Percentiles rank a stretch among this genome's conserved stretches.
These are phyloP conservation scores for Kuraishia borneana DNA, from an alignment of 805 yeast genomes.

Conservation along the genomic window DNA sequence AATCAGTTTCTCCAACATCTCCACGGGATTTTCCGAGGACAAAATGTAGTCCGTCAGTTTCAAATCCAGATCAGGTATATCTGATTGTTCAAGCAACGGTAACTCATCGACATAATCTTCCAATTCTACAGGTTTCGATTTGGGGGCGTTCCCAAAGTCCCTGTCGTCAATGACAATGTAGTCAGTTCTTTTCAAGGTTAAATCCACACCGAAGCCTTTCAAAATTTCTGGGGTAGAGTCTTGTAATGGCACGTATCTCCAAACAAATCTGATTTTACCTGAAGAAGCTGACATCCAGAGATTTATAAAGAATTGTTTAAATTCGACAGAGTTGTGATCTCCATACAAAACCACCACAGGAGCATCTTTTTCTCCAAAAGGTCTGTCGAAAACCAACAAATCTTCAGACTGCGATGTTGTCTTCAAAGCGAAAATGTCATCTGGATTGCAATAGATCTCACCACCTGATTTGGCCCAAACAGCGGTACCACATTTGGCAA, in stretches of 20 bases:
- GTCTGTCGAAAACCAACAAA: slow-evolving; percentile 43
- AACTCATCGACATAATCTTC: slow-evolving; percentile 16
- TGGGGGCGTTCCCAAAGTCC: slow-evolving; percentile 12
- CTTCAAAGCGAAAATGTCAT: slow-evolving; percentile 72
- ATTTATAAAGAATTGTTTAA: slow-evolving; percentile 45
- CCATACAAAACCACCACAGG: slow-evolving; percentile 65
- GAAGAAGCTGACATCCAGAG: slow-evolving; percentile 45
- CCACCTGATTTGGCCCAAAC: slow-evolving; percentile 46
- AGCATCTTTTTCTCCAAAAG: slow-evolving; percentile 40
- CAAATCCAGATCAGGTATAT: slow-evolving; percentile 25
- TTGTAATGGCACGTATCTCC: slow-evolving; percentile 53
- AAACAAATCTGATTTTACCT: slow-evolving; percentile 61
- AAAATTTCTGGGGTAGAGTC: slow-evolving; percentile 18
- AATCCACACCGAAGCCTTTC: slow-evolving; percentile 57
- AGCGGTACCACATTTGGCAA: slow-evolving; percentile 10
- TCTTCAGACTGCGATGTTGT: slow-evolving; percentile 23
- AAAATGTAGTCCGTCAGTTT: slow-evolving; percentile 30
- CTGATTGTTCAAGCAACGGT: slow-evolving; percentile 16
- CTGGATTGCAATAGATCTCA: slow-evolving; percentile 49
- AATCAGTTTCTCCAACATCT: slow-evolving; percentile 25
- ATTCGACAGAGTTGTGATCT: slow-evolving; percentile 35
- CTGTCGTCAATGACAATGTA: slow-evolving; percentile 57
- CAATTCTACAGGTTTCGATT: neutral
- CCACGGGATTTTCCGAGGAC: slow-evolving; percentile 7
- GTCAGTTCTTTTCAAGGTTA: slow-evolving; percentile 56